Base-by-base conservation (phyloP, 2,329 filamentous ascomycete genomes). In the Cordyceps fumosorosea region DNA sequence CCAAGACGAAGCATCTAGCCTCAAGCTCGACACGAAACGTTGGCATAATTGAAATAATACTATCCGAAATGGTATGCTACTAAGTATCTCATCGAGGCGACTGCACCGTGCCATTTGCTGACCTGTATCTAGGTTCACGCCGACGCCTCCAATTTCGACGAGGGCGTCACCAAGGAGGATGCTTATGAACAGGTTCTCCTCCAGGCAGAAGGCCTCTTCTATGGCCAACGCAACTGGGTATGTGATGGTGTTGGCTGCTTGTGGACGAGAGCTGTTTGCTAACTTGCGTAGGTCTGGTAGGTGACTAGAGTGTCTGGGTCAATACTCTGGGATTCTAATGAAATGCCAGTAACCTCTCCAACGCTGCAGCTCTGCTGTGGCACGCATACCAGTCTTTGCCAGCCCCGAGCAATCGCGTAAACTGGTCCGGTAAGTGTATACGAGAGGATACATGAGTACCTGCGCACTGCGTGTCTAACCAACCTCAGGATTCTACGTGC, bases 171-270 rank as follows among this genome's bases (percentile, higher is more conserved):
- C 59, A 93, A 93, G 74, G 79, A 84, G 63, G 84, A 90, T 65
- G 89, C 88, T 26, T 93, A 93, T 67, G 80, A 83, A 65, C 89
- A 93, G 69, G 85, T 93, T 1, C 76, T 92, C 14, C 79, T 88
- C 57, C 87, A 92, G 70, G 86, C 88, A 0, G 80, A 84, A 65
- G 85, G 85, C 1, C 77, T 95, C 1, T 86, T 91, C 67, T 81
- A 86, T 26, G 89, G 81, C 7, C 90, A 93, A 72, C 81, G 86
- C 56, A 93, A 93, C 70, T 93, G 90, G 90, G 90, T 93, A 75
- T 67, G 81, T 69, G 22, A 2, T 4, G 11, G 12, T 22, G 22
- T 3, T 2, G 37, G 2, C 3, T 34, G 18, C 12, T 42, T 14
- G 7, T 26, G 12, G 22, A 20, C n/a, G 26, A 5, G 26, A n/a